Evolutionary conservation across 768 basidiomycete genomes (phyloP).

Genomic region (Kockovaella imperatae): DNA sequence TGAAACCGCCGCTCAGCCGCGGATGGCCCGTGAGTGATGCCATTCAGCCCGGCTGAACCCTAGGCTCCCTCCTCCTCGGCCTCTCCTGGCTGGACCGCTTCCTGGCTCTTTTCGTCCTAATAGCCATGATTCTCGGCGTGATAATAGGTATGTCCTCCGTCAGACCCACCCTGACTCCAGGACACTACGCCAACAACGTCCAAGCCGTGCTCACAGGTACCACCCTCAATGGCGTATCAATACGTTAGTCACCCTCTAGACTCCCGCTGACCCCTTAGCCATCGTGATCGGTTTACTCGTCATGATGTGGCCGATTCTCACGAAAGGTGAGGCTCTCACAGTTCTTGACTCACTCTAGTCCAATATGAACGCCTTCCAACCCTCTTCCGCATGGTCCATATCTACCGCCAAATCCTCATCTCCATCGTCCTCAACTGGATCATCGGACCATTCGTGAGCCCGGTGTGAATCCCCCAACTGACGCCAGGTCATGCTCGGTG

Average conservation of each 20-base stretch:
- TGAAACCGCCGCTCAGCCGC: too few relatives aligned
- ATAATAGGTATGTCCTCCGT: too few relatives aligned
- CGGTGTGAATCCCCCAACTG: not conserved
- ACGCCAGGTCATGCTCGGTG: slow-evolving; percentile 60
- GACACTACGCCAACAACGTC: slow-evolving; percentile 58
- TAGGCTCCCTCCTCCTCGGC: slow-evolving; percentile 9
- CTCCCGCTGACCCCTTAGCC: slow-evolving; percentile 48
- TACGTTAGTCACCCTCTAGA: slow-evolving; percentile 54
- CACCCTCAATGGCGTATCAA: slow-evolving; percentile 62
- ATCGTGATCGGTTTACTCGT: slow-evolving; percentile 72
- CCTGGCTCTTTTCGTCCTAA: slow-evolving; percentile 59
- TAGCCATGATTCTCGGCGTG: slow-evolving; percentile 68
- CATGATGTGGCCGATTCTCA: slow-evolving; percentile 76
- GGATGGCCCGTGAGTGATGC: too few relatives aligned
- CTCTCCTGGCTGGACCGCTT: slow-evolving; percentile 52
- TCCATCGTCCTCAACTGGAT: slow-evolving; percentile 73
- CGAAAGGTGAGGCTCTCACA: slow-evolving; percentile 49
- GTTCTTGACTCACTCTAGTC: slow-evolving; percentile 44
- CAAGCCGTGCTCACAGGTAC: slow-evolving; percentile 58
- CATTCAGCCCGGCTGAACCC: too few relatives aligned
- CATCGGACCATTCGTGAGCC: slow-evolving; percentile 56
- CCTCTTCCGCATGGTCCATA: slow-evolving; percentile 51
- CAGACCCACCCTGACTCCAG: too few relatives aligned
- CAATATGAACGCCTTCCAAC: slow-evolving; percentile 64
- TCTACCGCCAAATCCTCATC: slow-evolving; percentile 64